These are phyloP conservation scores for Baorangia bicolor DNA, from an alignment of 768 basidiomycete species.

Conservation along the genomic window DNA sequence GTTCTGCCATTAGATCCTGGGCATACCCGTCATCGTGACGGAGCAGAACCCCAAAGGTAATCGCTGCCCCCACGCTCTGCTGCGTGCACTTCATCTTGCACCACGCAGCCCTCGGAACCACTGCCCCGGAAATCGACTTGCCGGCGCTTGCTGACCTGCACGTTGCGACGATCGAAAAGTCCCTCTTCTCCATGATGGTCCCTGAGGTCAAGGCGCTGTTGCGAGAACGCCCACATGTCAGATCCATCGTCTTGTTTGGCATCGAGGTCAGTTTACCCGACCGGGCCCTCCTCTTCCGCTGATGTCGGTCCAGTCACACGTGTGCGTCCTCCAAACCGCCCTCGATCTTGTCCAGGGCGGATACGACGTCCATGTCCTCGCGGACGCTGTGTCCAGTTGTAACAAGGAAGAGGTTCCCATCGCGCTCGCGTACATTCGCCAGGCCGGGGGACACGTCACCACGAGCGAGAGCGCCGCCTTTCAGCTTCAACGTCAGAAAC, in stretches of 20 bases:
- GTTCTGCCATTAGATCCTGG: conserved; percentile 45
- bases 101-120: conserved; percentile 63
- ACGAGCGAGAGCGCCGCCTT: conserved; percentile 83
- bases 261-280: conserved; percentile 64
- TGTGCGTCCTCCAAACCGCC: conserved; percentile 85
- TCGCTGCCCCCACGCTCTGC: not conserved
- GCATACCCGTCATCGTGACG: conserved; percentile 73
- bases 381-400: conserved; percentile 82
- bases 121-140: conserved; percentile 59
- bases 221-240: conserved; percentile 43
- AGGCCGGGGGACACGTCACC: conserved; percentile 72
- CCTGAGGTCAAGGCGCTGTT: conserved; percentile 61
- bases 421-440: conserved; percentile 67
- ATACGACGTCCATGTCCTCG: conserved; percentile 65
- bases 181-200: conserved; percentile 83
- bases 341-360: conserved; percentile 58
- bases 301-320: conserved; percentile 61
- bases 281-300: not conserved
- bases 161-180: conserved; percentile 69
- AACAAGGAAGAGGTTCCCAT: conserved; percentile 78
- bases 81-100: conserved; percentile 4
- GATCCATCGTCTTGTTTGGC: conserved; percentile 75
- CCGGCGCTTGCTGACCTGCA: conserved; percentile 53
- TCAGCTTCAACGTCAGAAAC: conserved; percentile 61
- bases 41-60: conserved; percentile 82